Conservation (phyloP, 176 grass and related monocot genomes). For the Oryza brachyantha region DNA sequence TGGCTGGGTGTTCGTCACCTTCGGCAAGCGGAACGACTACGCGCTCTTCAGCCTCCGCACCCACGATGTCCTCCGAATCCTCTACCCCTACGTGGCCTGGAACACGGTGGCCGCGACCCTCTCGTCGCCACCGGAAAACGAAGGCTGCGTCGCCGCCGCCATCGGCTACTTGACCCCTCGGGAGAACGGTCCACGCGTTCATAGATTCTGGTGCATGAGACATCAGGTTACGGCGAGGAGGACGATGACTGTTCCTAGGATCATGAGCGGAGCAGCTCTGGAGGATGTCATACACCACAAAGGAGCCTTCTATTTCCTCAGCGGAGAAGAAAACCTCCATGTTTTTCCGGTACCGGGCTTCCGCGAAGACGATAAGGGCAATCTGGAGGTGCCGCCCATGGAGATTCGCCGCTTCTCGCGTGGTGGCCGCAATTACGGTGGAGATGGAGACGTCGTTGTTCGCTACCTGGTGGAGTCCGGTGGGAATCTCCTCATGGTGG, state of each 20-base stretch:
- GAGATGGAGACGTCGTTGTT: neutral
- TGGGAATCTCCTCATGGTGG: too few species aligned
- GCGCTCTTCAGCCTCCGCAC: neutral
- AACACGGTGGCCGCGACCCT: neutral
- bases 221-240: neutral
- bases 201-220: neutral
- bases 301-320: neutral
- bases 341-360: neutral
- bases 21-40: neutral
- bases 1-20: neutral
- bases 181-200: neutral
- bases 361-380: neutral
- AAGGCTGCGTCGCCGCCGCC: neutral
- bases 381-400: neutral
- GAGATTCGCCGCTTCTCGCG: neutral
- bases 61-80: neutral
- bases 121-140: neutral
- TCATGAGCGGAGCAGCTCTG: neutral
- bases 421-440: neutral
- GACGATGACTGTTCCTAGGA: neutral
- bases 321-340: neutral
- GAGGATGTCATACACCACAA: neutral
- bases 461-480: neutral
- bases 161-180: neutral
- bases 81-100: neutral